Base-by-base conservation (phyloP, 108 stramenopile genomes). In the Nitzschia sp. region DNA sequence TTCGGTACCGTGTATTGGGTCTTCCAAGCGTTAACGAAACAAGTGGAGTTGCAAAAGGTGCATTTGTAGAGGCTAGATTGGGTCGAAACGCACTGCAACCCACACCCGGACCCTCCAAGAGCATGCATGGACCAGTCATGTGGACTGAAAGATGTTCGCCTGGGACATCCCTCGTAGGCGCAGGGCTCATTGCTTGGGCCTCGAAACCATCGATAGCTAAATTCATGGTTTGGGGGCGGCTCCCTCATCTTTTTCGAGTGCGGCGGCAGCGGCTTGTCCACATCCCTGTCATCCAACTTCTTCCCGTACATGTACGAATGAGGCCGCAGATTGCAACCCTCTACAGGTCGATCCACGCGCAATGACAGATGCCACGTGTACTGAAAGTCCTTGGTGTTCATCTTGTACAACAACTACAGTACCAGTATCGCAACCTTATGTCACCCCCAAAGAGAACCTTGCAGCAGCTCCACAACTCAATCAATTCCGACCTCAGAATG, bases 301-400 rank as follows among this genome's bases (percentile, higher is more conserved):
- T 95, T 95, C 21, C 88, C 86, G 66, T 95, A 95, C 94, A 95
- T 95, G 90, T 95, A 95, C 26, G 88, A 82, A 68, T 91, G 89
- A 38, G 94, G 89, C 33, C 75, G 74, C 70, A 95, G 75, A 66
- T 72, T 79, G 66, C 94, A 95, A 47, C 91, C 94, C 79, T 95
- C 94, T 41, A 92, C 87, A 15, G 94, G 94, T 27, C 94, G 83
- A 76, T 95, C 94, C 47, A 91, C 89, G 60, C 94, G 85, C 34
- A 95, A 73, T 16, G 87, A 89, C 61, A 95, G 65, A 66, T 95
- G 91, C 94, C 94, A 95, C 61, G 89, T 77, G 81, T 91, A 95
- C 30, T 11, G 50, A 64, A 70, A 81, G 17, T 81, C 80, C 50
- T 76, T 81, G 46, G 71, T 81, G 60, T 76, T 81, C 80, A 81